These are phyloP conservation scores for Akanthomyces muscarius DNA, from an alignment of 2,329 filamentous ascomycete genomes.

Conservation along the genomic window DNA sequence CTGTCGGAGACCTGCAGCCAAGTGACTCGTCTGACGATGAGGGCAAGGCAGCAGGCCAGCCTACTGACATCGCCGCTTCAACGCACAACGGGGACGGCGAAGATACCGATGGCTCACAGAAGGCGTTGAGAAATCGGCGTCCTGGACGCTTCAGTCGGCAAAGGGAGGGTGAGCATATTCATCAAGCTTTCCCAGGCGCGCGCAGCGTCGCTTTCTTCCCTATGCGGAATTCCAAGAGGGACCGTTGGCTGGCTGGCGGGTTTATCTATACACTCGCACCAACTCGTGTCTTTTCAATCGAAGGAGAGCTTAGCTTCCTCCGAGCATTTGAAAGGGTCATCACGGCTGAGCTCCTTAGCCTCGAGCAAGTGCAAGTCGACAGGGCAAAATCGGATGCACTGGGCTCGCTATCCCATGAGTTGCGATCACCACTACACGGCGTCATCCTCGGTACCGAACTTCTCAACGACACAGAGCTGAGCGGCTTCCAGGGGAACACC, in stretches of 20 bases:
- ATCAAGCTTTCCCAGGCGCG: conserved; percentile 27
- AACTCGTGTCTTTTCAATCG: conserved; percentile 35
- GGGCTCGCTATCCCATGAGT: conserved; percentile 50
- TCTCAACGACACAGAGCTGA: conserved; percentile 46
- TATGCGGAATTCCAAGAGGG: conserved; percentile 28
- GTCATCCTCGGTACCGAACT: conserved; percentile 53
- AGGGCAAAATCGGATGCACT: conserved; percentile 53
- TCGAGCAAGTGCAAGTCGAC: conserved; percentile 30
- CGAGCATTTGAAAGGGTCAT: conserved; percentile 45
- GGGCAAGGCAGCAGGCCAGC: background rate
- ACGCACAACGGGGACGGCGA: too few species aligned
- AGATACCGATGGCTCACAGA: too few species aligned
- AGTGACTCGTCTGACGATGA: conserved; percentile 18
- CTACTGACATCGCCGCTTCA: too few species aligned
- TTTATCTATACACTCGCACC: conserved; percentile 29
- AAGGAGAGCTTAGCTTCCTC: conserved; percentile 43
- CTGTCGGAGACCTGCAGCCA: conserved; percentile 23
- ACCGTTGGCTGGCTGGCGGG: conserved; percentile 34
- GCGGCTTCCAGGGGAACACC: conserved; percentile 43
- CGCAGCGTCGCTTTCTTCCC: conserved; percentile 30
- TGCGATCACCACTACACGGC: conserved; percentile 55
- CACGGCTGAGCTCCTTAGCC: conserved; percentile 49
- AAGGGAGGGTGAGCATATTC: conserved; percentile 19
- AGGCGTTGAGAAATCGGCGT: background rate
- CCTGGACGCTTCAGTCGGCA: background rate